Evolutionary conservation across 1,284 basidiomycete genomes (phyloP).

Genomic region (Exobasidium cylindrosporum): DNA sequence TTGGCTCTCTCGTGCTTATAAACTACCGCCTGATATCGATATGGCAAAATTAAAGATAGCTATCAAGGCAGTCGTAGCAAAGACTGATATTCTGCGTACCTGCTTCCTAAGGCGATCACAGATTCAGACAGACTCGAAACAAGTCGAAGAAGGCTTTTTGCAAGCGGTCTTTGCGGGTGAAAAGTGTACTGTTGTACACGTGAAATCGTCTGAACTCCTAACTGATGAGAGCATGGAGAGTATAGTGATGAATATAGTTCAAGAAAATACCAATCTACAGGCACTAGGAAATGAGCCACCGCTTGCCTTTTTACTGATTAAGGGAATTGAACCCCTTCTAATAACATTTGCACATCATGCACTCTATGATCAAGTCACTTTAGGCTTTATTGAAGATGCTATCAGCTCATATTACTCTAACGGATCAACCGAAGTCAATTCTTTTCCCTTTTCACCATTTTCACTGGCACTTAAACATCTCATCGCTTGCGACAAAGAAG

Average conservation of each 20-base stretch:
- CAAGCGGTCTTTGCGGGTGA: too few relatives aligned
- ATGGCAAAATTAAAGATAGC: conserved; percentile 13
- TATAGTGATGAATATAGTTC: background rate
- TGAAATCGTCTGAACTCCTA: background rate
- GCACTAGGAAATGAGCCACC: conserved; percentile 14
- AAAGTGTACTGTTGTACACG: too few relatives aligned
- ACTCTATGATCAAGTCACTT: conserved; percentile 42
- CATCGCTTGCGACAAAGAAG: conserved; percentile 26
- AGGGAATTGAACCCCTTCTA: conserved; percentile 13
- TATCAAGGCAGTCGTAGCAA: background rate
- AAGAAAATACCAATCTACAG: background rate
- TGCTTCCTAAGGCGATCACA: background rate
- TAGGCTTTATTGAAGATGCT: conserved; percentile 31
- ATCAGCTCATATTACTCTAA: conserved; percentile 23
- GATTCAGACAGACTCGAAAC: background rate
- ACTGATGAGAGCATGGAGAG: background rate
- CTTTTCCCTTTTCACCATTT: too few relatives aligned
- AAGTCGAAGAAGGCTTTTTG: background rate
- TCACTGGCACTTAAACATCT: conserved; percentile 31
- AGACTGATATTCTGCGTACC: background rate
- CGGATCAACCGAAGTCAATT: background rate
- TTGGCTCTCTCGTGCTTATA: conserved; percentile 31
- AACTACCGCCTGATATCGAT: conserved; percentile 6
- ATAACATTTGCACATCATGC: conserved; percentile 40
- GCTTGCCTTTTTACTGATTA: conserved; percentile 24